phyloP scores from a whole-genome alignment of 306 rosid genomes.

The Trifolium dubium region DNA sequence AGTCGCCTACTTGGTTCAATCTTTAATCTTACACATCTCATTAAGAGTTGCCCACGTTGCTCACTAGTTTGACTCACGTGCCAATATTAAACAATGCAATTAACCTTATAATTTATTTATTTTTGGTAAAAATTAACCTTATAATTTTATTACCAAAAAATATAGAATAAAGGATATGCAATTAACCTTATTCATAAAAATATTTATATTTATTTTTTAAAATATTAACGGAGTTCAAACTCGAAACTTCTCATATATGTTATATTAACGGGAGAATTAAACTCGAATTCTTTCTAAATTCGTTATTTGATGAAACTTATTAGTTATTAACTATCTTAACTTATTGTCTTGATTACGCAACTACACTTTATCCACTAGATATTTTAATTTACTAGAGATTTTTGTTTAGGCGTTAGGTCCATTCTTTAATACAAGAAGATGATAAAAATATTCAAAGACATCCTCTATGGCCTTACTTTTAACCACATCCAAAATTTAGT shows the following conservation, averaged over 20 bases:
- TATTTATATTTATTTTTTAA: too few relatives aligned
- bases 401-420: neutral
- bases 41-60: constrained; percentile 48
- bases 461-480: constrained; percentile 39
- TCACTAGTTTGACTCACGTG: constrained; percentile 48
- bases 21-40: neutral
- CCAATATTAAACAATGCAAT: neutral
- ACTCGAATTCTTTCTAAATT: too few relatives aligned
- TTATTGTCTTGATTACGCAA: too few relatives aligned
- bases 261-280: too few relatives aligned
- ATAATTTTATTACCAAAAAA: too few relatives aligned
- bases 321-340: too few relatives aligned
- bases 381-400: neutral
- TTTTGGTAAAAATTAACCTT: too few relatives aligned
- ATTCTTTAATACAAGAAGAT: neutral
- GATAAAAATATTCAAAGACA: constrained; percentile 36
- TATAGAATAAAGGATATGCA: neutral
- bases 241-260: too few relatives aligned
- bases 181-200: neutral
- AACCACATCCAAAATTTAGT: constrained; percentile 1
- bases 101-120: too few relatives aligned
- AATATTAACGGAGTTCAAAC: too few relatives aligned
- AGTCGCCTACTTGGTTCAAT: neutral
- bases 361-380: too few relatives aligned
- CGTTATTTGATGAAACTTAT: too few relatives aligned